phyloP scores from a whole-genome alignment of 208 protist genomes.

The Histomonas meleagridis region DNA sequence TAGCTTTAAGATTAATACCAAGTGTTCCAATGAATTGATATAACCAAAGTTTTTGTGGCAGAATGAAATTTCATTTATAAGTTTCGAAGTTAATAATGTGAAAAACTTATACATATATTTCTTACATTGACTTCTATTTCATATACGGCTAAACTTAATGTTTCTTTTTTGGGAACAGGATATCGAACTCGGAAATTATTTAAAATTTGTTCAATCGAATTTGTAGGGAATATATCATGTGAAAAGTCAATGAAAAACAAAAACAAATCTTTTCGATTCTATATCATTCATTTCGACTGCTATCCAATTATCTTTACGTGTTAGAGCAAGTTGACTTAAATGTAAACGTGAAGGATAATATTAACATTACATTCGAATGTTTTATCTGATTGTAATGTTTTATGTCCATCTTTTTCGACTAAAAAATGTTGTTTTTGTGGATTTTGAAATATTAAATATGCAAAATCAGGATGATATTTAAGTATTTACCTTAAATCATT shows the following conservation, averaged over 20 bases:
- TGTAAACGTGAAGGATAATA: not conserved
- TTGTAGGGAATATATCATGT: not conserved
- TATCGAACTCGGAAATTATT: not conserved
- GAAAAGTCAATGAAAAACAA: not conserved
- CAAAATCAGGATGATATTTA: not conserved
- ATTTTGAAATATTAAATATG: not conserved
- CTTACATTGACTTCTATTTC: not conserved
- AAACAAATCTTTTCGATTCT: not conserved
- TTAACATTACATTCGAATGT: not conserved
- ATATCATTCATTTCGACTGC: not conserved
- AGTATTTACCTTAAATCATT: not conserved
- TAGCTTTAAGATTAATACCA: not conserved
- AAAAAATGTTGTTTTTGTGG: not conserved
- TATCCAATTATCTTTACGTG: not conserved
- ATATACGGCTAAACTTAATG: not conserved
- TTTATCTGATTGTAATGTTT: not conserved
- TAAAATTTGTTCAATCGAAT: not conserved
- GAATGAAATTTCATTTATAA: not conserved
- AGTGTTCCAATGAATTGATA: not conserved
- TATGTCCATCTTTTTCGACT: not conserved
- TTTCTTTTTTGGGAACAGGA: not conserved
- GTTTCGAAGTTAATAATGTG: not conserved
- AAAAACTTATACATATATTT: not conserved
- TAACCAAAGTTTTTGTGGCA: not conserved
- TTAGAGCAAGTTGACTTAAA: not conserved